Evolutionary conservation across 1,139 yeast genomes (phyloP), one percentile per base, ranked within the genome.

Genomic region (Blastobotrys serpentis): DNA sequence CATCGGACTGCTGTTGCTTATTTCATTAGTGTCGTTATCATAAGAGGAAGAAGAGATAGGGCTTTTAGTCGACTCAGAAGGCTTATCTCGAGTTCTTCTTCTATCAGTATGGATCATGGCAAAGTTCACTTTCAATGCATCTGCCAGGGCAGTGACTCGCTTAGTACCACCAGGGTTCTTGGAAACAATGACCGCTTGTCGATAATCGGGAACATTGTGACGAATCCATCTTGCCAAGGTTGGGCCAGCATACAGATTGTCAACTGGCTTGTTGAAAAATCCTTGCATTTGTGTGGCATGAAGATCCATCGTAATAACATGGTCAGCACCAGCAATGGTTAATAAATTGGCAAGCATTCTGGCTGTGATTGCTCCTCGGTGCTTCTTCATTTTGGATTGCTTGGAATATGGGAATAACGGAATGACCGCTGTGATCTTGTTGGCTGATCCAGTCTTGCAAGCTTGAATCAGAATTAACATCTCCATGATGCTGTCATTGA

Each of bases 251-350:
- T 87, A 89, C 55, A 92, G 73, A 67, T 92, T 92, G 68, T 92
- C 99, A 23, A 92, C 98, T 0, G 99, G 98, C 63, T 89, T 89
- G 38, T 95, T 81, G 73, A 92, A 92, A 65, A 94, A 92, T 11
- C 99, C 99, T 73, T 92, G 99, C 98, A 92, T 94, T 70, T 92
- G 99, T 36, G 96, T 84, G 22, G 98, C 98, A 66, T 94, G 98
- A 59, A 92, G 75, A 67, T 92, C 99, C 98, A 92, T 90, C 4
- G 96, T 87, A 37, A 92, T 94, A 55, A 92, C 95, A 71, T 92
- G 99, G 70, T 94, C 98, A 18, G 98, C 98, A 56, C 99, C 99
- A 1, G 99, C 98, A 95, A 92, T 92, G 49, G 90, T 83, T 57
- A 94, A 75, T 63, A 94, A 72, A 61, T 92, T 92, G 51, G 99